Evolutionary conservation across 129 eudicot genomes (phyloP).

Genomic region (Saussurea involucrata): DNA sequence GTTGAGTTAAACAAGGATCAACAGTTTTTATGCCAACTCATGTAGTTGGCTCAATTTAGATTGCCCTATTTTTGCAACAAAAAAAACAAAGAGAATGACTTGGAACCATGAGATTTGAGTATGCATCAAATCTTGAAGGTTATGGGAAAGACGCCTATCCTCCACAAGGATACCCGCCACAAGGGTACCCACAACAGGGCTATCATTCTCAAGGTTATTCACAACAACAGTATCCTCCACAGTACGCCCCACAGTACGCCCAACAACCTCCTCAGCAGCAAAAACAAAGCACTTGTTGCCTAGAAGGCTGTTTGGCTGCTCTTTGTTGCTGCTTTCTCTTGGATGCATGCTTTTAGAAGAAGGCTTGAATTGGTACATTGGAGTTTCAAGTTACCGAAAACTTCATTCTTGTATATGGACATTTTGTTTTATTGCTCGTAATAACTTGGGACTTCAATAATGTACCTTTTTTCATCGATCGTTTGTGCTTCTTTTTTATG

Average conservation of each 20-base stretch:
- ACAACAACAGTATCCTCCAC: slow-evolving; percentile 37
- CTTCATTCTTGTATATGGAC: background rate
- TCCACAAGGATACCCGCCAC: slow-evolving; percentile 47
- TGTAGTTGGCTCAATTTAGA: too few species aligned
- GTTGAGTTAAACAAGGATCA: too few species aligned
- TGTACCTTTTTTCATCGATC: background rate
- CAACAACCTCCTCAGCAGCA: slow-evolving; percentile 60
- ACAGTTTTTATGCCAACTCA: too few species aligned
- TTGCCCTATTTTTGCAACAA: too few species aligned
- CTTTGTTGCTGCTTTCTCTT: slow-evolving; percentile 69
- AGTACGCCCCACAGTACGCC: slow-evolving; percentile 59
- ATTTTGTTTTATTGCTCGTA: background rate
- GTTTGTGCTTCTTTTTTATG: background rate
- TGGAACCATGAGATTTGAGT: too few species aligned
- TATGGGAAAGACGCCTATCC: slow-evolving; percentile 61
- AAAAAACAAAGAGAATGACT: too few species aligned
- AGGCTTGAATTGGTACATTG: slow-evolving; percentile 15
- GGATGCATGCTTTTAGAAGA: slow-evolving; percentile 62
- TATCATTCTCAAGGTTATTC: slow-evolving; percentile 62
- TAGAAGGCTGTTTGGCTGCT: slow-evolving; percentile 87
- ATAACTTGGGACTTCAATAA: slow-evolving; percentile 11
- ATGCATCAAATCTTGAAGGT: too few species aligned
- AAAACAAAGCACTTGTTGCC: slow-evolving; percentile 33
- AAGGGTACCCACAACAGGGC: slow-evolving; percentile 48
- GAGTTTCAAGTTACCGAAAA: slow-evolving; percentile 8